Percentiles rank a stretch among this genome's conserved stretches.
These are phyloP conservation scores for Panicum virgatum DNA, from an alignment of 202 grass and related monocot species.

Conservation along the genomic window DNA sequence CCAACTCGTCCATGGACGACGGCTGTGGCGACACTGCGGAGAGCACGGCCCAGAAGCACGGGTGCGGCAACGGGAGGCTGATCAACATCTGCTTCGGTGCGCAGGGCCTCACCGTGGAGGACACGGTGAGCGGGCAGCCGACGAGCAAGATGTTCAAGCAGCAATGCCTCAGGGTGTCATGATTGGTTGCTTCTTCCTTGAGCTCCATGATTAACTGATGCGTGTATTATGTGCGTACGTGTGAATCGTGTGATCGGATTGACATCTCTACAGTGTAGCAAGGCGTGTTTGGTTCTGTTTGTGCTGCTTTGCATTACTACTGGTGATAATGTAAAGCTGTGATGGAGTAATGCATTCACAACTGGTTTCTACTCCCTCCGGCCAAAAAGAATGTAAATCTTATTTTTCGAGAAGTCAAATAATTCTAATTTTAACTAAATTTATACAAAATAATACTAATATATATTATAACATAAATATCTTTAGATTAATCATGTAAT, in stretches of 20 bases:
- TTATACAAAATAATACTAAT: no score
- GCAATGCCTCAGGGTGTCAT: slow-evolving; percentile 54
- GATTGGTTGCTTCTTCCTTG: slow-evolving; percentile 18
- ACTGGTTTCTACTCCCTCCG: no score
- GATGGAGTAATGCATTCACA: neutral
- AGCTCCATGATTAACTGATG: neutral
- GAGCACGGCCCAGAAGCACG: slow-evolving; percentile 37
- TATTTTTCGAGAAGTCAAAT: no score
- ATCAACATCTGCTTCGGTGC: slow-evolving; percentile 94
- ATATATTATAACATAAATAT: no score
- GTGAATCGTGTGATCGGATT: slow-evolving; percentile 4
- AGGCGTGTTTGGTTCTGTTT: neutral
- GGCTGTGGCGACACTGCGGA: slow-evolving; percentile 15
- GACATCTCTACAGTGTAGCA: neutral
- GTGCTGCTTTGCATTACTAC: neutral
- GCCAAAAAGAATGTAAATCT: no score
- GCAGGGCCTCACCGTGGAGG: slow-evolving; percentile 67
- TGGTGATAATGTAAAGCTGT: neutral
- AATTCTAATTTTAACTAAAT: no score
- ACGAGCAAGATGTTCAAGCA: slow-evolving; percentile 62
- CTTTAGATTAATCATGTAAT: no score
- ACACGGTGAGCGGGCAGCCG: slow-evolving; percentile 55
- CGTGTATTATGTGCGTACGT: neutral
- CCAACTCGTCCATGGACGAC: slow-evolving; percentile 54
- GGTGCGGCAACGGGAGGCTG: slow-evolving; percentile 61